phyloP scores from a whole-genome alignment of 495 filamentous ascomycete genomes.

The Penicillium chermesinum region DNA sequence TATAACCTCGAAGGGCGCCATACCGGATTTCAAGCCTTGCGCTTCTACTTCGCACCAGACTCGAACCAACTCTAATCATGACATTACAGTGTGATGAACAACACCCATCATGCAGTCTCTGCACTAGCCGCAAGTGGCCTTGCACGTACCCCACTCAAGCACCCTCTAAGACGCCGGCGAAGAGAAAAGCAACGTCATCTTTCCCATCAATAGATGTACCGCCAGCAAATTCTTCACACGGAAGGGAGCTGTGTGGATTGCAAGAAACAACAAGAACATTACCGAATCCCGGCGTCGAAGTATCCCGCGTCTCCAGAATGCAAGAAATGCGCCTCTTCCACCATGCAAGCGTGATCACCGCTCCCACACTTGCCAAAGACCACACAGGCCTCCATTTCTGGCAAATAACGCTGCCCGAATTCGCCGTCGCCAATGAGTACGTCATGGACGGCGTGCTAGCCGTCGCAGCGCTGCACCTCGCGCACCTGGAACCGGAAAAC shows the following conservation, averaged over 20 bases:
- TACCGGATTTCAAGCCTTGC: too few relatives aligned
- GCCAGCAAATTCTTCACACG: not conserved
- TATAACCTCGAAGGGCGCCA: not conserved
- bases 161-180: not conserved
- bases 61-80: not conserved
- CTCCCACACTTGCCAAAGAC: not conserved
- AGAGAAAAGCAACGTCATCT: not conserved
- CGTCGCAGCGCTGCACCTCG: not conserved
- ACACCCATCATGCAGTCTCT: not conserved
- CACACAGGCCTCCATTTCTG: not conserved
- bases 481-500: not conserved
- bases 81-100: not conserved
- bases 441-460: not conserved
- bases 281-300: too few relatives aligned
- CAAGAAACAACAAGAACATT: too few relatives aligned
- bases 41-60: too few relatives aligned
- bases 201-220: not conserved
- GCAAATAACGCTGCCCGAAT: not conserved
- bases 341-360: not conserved
- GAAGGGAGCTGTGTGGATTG: too few relatives aligned
- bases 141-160: not conserved
- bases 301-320: not conserved
- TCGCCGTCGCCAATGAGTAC: not conserved
- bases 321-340: not conserved
- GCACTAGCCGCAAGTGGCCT: not conserved